A percentile compares a stretch with the other conserved stretches of the same genome.
Evolutionary conservation across 169 alveolate species (phyloP).

Genomic region (Plasmodium inui): DNA sequence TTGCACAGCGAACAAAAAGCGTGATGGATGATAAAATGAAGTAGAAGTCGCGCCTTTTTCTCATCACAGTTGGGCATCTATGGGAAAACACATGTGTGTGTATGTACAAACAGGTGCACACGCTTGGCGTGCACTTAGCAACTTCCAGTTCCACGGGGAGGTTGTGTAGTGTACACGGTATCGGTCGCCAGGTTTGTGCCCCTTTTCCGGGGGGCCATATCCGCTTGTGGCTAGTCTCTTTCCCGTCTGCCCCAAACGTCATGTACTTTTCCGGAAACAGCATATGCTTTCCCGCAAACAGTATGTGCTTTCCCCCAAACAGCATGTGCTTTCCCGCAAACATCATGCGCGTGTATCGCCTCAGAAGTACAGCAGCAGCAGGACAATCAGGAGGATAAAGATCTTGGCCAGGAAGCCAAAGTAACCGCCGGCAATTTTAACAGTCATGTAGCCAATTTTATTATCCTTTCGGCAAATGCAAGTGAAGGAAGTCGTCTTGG

Average conservation of each 20-base stretch:
- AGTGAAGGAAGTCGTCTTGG: constrained; percentile 27
- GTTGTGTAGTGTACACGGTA: background rate
- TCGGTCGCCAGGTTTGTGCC: background rate
- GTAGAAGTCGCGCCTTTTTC: background rate
- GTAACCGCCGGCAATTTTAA: constrained; percentile 42
- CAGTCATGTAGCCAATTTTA: constrained; percentile 36
- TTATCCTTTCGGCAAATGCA: constrained; percentile 49
- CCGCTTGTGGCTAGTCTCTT: background rate
- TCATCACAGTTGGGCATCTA: background rate
- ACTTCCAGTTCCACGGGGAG: background rate
- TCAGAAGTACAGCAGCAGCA: constrained; percentile 15
- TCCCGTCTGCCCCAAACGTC: background rate
- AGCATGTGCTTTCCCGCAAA: background rate
- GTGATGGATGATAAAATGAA: background rate
- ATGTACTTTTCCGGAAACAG: background rate
- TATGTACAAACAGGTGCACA: background rate
- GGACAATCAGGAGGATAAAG: constrained; percentile 23
- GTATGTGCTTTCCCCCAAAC: background rate
- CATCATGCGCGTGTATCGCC: background rate
- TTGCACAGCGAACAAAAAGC: constrained; percentile 1
- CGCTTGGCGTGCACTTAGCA: background rate
- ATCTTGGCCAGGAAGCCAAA: constrained; percentile 41
- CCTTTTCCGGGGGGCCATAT: background rate
- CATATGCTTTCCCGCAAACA: background rate
- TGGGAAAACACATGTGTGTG: background rate